Percentiles rank a stretch among this genome's conserved stretches.
Evolutionary conservation across 73 alveolate species (phyloP).

Genomic region (Paramecium tetraurelia): DNA sequence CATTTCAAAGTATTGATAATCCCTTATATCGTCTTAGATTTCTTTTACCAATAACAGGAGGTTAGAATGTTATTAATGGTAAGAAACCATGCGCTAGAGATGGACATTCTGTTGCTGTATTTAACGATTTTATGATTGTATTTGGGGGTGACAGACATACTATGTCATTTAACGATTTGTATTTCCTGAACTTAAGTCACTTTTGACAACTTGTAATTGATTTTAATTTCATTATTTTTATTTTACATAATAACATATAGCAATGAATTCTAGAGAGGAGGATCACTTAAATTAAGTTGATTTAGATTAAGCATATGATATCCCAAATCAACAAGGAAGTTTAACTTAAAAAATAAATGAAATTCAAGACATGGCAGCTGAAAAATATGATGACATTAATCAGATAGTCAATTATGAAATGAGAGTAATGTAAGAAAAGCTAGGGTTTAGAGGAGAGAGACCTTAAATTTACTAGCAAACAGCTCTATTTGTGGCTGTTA

Average conservation of each 20-base stretch:
- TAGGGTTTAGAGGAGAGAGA: slow-evolving; percentile 15
- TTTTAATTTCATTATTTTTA: not conserved
- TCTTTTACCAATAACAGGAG: not conserved
- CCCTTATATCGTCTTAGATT: not conserved
- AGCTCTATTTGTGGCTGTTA: not conserved
- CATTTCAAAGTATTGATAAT: not conserved
- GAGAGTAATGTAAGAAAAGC: not conserved
- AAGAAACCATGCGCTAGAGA: slow-evolving; percentile 61
- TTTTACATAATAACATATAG: not conserved
- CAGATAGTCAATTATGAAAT: not conserved
- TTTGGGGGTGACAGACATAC: slow-evolving; percentile 93
- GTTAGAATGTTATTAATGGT: slow-evolving; percentile 19
- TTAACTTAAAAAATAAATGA: not conserved
- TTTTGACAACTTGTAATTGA: not conserved
- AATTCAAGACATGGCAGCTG: slow-evolving; percentile 20
- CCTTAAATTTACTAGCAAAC: not conserved
- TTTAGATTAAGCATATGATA: not conserved
- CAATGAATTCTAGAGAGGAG: not conserved
- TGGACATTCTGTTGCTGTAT: slow-evolving; percentile 75
- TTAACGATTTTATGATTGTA: slow-evolving; percentile 68
- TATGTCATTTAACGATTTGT: slow-evolving; percentile 83
- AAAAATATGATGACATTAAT: not conserved
- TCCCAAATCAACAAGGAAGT: not conserved
- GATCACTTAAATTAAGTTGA: not conserved
- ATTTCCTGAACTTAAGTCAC: slow-evolving; percentile 14